Conservation (phyloP, 768 basidiomycete species). For the Leucosporidium scottii region DNA sequence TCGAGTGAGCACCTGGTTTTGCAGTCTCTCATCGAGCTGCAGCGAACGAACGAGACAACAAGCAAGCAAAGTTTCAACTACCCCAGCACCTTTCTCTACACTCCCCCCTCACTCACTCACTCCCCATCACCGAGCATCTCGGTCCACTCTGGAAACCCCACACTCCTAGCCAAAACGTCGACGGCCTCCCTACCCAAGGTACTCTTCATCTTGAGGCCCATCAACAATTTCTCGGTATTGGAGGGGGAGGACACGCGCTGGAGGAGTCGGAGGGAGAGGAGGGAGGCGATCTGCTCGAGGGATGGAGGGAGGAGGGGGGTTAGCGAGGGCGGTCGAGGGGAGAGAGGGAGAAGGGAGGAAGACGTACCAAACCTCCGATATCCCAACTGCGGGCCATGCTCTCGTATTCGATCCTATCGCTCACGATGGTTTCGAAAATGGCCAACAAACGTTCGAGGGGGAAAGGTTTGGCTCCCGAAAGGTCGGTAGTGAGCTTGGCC, state of each 20-base stretch:
- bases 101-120: too few relatives aligned
- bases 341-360: not conserved
- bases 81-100: too few relatives aligned
- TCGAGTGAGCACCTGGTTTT: too few relatives aligned
- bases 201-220: constrained; percentile 31
- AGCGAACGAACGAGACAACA: too few relatives aligned
- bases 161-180: constrained; percentile 19
- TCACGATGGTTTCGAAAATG: constrained; percentile 39
- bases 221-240: constrained; percentile 16
- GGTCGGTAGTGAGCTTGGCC: constrained; percentile 2
- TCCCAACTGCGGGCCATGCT: not conserved
- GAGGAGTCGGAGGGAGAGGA: constrained; percentile 22
- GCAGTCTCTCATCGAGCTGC: too few relatives aligned
- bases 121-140: too few relatives aligned
- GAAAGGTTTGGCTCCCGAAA: constrained; percentile 38
- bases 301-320: too few relatives aligned
- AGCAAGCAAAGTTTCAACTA: too few relatives aligned
- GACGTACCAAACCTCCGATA: constrained; percentile 7
- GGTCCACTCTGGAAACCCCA: not conserved
- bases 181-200: constrained; percentile 15
- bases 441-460: constrained; percentile 43
- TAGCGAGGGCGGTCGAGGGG: not conserved
- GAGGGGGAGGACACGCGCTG: constrained; percentile 8
- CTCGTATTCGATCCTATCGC: constrained; percentile 9
- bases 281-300: constrained; percentile 18